Conservation (phyloP, 306 rosid genomes). For the Geum urbanum region DNA sequence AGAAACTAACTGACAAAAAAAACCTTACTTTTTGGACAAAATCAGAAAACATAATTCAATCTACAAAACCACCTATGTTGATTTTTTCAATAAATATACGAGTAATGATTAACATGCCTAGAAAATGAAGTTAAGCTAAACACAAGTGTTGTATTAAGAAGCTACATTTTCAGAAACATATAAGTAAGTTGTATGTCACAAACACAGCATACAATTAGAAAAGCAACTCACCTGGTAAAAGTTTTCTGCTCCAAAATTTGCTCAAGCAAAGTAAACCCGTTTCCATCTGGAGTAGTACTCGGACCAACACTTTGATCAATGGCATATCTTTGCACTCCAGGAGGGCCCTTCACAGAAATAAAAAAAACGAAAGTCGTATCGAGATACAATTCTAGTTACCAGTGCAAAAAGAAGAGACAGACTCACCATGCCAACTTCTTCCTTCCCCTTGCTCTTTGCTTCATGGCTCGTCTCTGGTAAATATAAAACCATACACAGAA, state of each 20-base stretch:
- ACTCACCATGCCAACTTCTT: slow-evolving; percentile 52
- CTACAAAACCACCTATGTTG: neutral
- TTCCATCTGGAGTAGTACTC: slow-evolving; percentile 36
- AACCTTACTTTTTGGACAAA: neutral
- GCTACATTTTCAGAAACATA: neutral
- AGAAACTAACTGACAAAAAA: neutral
- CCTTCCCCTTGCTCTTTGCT: slow-evolving; percentile 31
- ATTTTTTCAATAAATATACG: neutral
- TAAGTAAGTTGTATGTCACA: neutral
- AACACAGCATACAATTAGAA: neutral
- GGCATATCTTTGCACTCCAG: slow-evolving; percentile 37
- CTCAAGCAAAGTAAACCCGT: slow-evolving; percentile 64
- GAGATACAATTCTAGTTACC: neutral
- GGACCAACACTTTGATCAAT: slow-evolving; percentile 34
- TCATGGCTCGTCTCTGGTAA: slow-evolving; percentile 44
- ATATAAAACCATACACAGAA: no score
- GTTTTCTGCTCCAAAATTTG: slow-evolving; percentile 79
- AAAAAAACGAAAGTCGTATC: slow-evolving; percentile 16
- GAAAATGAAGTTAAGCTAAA: neutral
- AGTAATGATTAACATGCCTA: neutral
- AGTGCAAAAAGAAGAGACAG: neutral
- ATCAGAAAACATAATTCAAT: neutral
- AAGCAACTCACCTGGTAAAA: slow-evolving; percentile 56
- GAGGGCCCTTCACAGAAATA: slow-evolving; percentile 34
- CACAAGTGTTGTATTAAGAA: no score